Percentiles rank a stretch among this genome's conserved stretches.
Evolutionary conservation across 1,284 basidiomycete species (phyloP).

Genomic region (Ceratobasidium sp.): DNA sequence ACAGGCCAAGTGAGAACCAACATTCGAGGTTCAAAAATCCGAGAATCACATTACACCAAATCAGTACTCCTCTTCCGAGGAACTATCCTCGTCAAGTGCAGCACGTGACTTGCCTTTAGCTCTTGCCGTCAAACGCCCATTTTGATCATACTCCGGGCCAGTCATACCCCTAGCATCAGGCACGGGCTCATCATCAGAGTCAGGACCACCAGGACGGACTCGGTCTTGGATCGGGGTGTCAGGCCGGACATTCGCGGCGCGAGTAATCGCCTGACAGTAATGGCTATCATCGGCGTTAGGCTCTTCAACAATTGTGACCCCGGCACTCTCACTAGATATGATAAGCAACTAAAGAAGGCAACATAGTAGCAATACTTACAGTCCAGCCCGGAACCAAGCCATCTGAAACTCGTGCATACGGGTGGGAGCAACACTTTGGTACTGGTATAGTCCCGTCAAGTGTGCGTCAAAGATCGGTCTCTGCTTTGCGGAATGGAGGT

Average conservation of each 20-base stretch:
- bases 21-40: too few species aligned
- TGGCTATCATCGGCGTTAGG: not conserved
- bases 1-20: too few species aligned
- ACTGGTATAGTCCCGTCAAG: not conserved
- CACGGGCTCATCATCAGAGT: too few species aligned
- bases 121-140: too few species aligned
- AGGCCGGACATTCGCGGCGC: not conserved
- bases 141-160: too few species aligned
- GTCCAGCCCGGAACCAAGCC: not conserved
- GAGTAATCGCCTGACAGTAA: not conserved
- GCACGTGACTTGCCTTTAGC: too few species aligned
- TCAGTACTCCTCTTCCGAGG: too few species aligned
- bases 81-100: too few species aligned
- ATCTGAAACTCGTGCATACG: not conserved
- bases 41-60: too few species aligned
- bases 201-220: too few species aligned
- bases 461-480: constrained; percentile 7
- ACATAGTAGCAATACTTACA: not conserved
- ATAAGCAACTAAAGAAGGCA: not conserved
- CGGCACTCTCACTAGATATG: not conserved
- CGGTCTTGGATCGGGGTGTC: not conserved
- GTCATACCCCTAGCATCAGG: too few species aligned
- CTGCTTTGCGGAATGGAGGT: not conserved
- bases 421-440: not conserved
- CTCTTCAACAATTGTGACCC: not conserved